phyloP scores from a whole-genome alignment of 2,329 filamentous ascomycete species.

The Aspergillus melleus region DNA sequence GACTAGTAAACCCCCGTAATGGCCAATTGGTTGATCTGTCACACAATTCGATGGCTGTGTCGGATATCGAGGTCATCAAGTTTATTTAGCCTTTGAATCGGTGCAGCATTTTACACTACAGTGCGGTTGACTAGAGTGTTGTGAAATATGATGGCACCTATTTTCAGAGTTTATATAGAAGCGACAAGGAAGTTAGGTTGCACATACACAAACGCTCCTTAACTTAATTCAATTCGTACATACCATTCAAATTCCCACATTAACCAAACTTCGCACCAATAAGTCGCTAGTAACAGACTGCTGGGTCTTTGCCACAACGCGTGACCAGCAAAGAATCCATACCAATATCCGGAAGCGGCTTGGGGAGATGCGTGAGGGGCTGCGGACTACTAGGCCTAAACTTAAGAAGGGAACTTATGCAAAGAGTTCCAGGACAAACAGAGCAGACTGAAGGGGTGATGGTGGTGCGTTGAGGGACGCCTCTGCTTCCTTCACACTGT shows the following conservation, averaged over 20 bases:
- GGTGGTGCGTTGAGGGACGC: background rate
- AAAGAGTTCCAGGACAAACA: background rate
- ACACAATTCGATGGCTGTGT: background rate
- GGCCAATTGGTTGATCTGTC: background rate
- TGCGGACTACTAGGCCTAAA: background rate
- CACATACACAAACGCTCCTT: background rate
- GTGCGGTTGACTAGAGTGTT: background rate
- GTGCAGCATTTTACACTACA: background rate
- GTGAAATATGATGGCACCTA: background rate
- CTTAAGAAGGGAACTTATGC: background rate
- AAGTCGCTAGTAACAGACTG: background rate
- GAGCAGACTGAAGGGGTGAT: background rate
- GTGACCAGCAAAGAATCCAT: background rate
- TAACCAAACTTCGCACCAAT: background rate
- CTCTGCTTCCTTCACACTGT: background rate
- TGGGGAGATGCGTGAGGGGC: background rate
- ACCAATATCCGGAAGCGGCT: background rate
- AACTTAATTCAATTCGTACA: background rate
- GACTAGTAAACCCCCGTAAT: background rate
- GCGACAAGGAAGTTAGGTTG: background rate
- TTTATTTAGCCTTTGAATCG: background rate
- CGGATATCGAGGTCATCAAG: background rate
- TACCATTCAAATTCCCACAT: background rate
- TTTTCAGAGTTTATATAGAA: background rate
- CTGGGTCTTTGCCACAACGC: background rate